Evolutionary conservation across 805 yeast genomes (phyloP).

Genomic region (Suhomyces emberorum): DNA sequence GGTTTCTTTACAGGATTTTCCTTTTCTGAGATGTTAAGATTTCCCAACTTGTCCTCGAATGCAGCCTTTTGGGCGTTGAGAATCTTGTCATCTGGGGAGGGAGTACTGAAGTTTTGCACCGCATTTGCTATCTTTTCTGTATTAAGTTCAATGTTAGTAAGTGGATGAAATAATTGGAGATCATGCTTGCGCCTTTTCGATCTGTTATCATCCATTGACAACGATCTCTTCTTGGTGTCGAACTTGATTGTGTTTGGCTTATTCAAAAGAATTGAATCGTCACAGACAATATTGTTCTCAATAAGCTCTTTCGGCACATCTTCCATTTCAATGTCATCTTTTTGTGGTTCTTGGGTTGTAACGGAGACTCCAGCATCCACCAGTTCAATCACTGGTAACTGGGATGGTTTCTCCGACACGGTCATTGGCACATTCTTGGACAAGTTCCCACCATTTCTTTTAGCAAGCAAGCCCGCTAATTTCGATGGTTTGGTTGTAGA

Average conservation of each 20-base stretch:
- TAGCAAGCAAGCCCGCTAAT: background rate
- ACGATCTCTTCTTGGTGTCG: conserved; percentile 1
- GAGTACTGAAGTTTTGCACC: conserved; percentile 54
- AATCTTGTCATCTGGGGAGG: conserved; percentile 82
- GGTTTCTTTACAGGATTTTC: conserved; percentile 9
- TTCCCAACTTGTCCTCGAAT: conserved; percentile 30
- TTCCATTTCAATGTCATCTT: too few species aligned
- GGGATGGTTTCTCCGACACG: background rate
- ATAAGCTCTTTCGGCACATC: background rate
- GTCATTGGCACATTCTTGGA: background rate
- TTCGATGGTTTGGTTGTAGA: too few species aligned
- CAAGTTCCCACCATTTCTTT: background rate
- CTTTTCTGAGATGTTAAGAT: conserved; percentile 20
- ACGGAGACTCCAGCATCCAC: too few species aligned
- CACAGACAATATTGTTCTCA: background rate
- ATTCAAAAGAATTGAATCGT: conserved; percentile 1
- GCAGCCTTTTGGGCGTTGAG: conserved; percentile 54
- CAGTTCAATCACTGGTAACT: background rate
- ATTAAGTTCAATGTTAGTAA: conserved; percentile 41
- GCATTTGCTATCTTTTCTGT: conserved; percentile 37
- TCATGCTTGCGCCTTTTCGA: conserved; percentile 21
- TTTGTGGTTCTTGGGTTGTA: too few species aligned
- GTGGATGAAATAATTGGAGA: conserved; percentile 22
- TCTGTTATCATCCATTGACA: conserved; percentile 10
- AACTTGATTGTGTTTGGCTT: background rate